Conservation (phyloP, 1,139 yeast genomes). For the Zygotorulaspora mrakii region DNA sequence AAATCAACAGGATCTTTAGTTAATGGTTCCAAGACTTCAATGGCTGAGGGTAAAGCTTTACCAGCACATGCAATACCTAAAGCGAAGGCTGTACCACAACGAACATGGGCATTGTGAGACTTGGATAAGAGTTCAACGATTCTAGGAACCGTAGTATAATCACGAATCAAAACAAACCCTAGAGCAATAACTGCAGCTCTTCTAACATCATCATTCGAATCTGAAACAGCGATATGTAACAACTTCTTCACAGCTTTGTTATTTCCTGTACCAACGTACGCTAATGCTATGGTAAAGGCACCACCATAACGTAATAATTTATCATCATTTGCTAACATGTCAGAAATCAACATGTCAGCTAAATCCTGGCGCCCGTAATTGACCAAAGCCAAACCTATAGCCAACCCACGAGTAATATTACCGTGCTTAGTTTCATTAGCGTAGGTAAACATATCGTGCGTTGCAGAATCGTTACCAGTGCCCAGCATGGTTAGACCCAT, state of each 20-base stretch:
- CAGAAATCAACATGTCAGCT: slow-evolving; percentile 69
- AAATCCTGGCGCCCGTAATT: slow-evolving; percentile 82
- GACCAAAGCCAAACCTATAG: slow-evolving; percentile 82
- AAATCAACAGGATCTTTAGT: slow-evolving; percentile 93
- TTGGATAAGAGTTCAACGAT: slow-evolving; percentile 90
- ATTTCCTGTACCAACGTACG: slow-evolving; percentile 95
- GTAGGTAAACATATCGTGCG: slow-evolving; percentile 80
- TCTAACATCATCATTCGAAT: slow-evolving; percentile 93
- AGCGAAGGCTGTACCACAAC: slow-evolving; percentile 98
- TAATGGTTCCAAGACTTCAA: slow-evolving; percentile 88
- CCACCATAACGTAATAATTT: slow-evolving; percentile 93
- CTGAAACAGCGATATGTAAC: slow-evolving; percentile 92
- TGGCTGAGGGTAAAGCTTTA: slow-evolving; percentile 80
- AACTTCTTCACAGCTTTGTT: slow-evolving; percentile 81
- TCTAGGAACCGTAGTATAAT: slow-evolving; percentile 90
- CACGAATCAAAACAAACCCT: slow-evolving; percentile 87
- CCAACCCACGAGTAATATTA: slow-evolving; percentile 86
- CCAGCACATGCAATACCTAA: slow-evolving; percentile 97
- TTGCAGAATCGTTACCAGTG: slow-evolving; percentile 70
- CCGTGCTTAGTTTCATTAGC: slow-evolving; percentile 97
- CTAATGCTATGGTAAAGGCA: slow-evolving; percentile 87
- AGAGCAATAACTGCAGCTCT: slow-evolving; percentile 93
- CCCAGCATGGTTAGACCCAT: slow-evolving; percentile 98
- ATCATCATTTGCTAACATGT: slow-evolving; percentile 69
- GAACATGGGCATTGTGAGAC: slow-evolving; percentile 95